These are phyloP conservation scores for Prunus mongolica DNA, from an alignment of 306 rosid genomes.

Conservation along the genomic window DNA sequence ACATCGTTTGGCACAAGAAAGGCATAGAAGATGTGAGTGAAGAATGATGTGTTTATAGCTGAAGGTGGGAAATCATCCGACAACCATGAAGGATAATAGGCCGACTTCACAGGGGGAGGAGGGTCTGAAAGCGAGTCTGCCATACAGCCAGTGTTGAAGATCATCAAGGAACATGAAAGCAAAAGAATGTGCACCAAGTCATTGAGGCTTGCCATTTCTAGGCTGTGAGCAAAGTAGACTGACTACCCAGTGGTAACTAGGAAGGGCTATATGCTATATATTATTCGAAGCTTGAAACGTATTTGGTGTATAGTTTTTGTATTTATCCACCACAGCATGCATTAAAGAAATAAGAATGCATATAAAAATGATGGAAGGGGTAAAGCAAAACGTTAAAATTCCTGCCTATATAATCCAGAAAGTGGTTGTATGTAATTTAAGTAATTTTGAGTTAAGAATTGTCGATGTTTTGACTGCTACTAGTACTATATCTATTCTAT, in stretches of 20 bases:
- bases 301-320: background rate
- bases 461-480: too few relatives aligned
- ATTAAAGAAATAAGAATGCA: background rate
- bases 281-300: background rate
- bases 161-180: constrained; percentile 1
- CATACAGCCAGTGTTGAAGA: background rate
- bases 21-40: constrained; percentile 65
- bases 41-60: constrained; percentile 53
- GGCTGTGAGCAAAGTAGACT: background rate
- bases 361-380: background rate
- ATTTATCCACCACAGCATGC: background rate
- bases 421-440: background rate
- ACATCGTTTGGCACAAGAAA: constrained; percentile 43
- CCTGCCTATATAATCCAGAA: background rate
- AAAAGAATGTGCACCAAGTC: background rate
- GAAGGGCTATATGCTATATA: background rate
- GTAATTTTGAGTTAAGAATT: background rate
- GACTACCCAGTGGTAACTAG: background rate
- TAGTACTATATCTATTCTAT: too few relatives aligned
- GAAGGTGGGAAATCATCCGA: constrained; percentile 46
- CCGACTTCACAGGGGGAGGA: constrained; percentile 37
- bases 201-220: constrained; percentile 18
- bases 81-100: constrained; percentile 46
- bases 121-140: background rate
- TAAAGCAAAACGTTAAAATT: background rate